Evolutionary conservation across 441 rosid genomes (phyloP).

Genomic region (Isatis lusitanica): DNA sequence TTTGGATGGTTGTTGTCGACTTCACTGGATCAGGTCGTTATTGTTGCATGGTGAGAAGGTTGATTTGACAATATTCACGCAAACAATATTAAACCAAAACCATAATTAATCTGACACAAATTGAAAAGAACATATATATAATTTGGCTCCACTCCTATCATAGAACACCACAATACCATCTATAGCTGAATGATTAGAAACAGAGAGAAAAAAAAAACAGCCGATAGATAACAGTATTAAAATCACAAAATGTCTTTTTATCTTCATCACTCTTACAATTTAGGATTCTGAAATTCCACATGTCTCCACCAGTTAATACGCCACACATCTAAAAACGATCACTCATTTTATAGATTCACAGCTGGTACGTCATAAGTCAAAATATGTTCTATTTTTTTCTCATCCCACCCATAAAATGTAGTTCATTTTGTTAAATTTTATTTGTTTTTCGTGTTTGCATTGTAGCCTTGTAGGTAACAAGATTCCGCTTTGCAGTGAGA

Average conservation of each 20-base stretch:
- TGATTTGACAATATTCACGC: not conserved
- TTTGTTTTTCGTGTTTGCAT: too few relatives aligned
- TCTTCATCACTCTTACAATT: not conserved
- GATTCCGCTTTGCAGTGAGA: too few relatives aligned
- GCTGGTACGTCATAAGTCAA: too few relatives aligned
- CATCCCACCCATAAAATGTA: too few relatives aligned
- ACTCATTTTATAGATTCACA: too few relatives aligned
- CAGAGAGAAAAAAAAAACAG: not conserved
- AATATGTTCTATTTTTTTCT: too few relatives aligned
- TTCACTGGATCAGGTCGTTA: not conserved
- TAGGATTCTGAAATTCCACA: not conserved
- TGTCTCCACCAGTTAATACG: too few relatives aligned
- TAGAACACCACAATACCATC: not conserved
- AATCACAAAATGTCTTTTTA: not conserved
- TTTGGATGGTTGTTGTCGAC: too few relatives aligned
- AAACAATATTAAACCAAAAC: not conserved
- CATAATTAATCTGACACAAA: not conserved
- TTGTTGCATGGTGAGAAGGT: not conserved
- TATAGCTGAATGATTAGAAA: too few relatives aligned
- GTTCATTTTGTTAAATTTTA: too few relatives aligned
- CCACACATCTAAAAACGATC: too few relatives aligned
- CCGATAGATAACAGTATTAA: not conserved
- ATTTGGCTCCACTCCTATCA: not conserved
- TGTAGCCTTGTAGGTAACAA: too few relatives aligned
- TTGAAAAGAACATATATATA: not conserved